A percentile compares a stretch with the other conserved stretches of the same genome.
Evolutionary conservation across 73 alveolate species (phyloP).

Genomic region (Paraurostyla sp.): DNA sequence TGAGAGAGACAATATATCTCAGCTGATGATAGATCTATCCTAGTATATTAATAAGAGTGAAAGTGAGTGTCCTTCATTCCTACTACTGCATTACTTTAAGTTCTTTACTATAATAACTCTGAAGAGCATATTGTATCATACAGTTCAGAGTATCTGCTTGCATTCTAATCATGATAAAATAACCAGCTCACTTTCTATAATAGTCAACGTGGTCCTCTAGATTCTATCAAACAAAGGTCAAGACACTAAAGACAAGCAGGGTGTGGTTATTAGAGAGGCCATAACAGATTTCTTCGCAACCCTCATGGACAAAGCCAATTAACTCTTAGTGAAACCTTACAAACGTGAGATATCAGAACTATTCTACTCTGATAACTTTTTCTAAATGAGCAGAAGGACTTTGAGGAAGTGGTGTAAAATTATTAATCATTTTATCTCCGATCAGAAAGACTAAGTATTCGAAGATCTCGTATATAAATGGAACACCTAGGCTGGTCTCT

Average conservation of each 20-base stretch:
- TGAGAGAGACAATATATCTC: conserved; percentile 38
- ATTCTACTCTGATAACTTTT: conserved; percentile 72
- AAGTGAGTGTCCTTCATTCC: conserved; percentile 54
- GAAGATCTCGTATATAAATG: conserved; percentile 67
- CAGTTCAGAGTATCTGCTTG: conserved; percentile 47
- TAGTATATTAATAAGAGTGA: conserved; percentile 9
- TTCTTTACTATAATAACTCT: conserved; percentile 69
- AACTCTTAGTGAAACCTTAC: conserved; percentile 72
- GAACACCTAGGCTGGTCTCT: conserved; percentile 76
- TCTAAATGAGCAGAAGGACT: conserved; percentile 67
- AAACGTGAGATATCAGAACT: conserved; percentile 70
- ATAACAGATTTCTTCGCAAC: conserved; percentile 74
- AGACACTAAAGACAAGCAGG: conserved; percentile 47
- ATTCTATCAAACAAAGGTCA: conserved; percentile 45
- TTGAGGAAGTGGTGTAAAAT: conserved; percentile 73
- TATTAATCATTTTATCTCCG: conserved; percentile 61
- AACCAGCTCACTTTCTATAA: conserved; percentile 42
- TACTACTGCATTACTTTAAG: conserved; percentile 46
- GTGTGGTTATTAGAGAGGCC: conserved; percentile 51
- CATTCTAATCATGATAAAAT: conserved; percentile 68
- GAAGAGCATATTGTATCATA: conserved; percentile 54
- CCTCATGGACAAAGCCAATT: conserved; percentile 70
- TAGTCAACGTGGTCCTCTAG: conserved; percentile 56
- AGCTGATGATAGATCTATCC: conserved; percentile 23
- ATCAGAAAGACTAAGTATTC: conserved; percentile 65